These are phyloP conservation scores for Thielaviopsis euricoi DNA, from an alignment of 2,329 filamentous ascomycete species.

Conservation along the genomic window DNA sequence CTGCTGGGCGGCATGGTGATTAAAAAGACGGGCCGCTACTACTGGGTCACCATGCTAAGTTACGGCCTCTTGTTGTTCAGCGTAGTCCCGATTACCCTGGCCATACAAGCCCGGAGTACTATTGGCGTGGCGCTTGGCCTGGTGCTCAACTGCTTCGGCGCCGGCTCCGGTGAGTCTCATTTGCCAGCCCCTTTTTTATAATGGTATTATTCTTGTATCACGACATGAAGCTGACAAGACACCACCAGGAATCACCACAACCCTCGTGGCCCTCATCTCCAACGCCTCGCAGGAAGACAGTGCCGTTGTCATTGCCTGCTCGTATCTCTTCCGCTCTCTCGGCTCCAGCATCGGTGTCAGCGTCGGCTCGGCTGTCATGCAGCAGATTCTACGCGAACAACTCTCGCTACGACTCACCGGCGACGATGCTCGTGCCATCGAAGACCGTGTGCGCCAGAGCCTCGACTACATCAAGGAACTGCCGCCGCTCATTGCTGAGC, in stretches of 20 bases:
- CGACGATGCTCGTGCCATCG: background rate
- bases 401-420: background rate
- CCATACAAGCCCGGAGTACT: background rate
- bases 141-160: background rate
- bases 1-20: slow-evolving; percentile 50
- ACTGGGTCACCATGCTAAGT: slow-evolving; percentile 44
- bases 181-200: no score
- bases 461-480: background rate
- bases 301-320: slow-evolving; percentile 61
- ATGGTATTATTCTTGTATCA: no score
- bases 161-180: background rate
- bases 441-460: background rate
- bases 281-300: slow-evolving; percentile 52
- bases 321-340: slow-evolving; percentile 64
- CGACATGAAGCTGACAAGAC: slow-evolving; percentile 5
- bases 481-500: background rate
- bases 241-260: slow-evolving; percentile 44
- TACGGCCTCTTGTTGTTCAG: slow-evolving; percentile 22
- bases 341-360: slow-evolving; percentile 34
- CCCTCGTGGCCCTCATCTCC: slow-evolving; percentile 54
- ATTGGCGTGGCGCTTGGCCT: background rate
- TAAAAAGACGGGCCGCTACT: slow-evolving; percentile 54
- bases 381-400: background rate
- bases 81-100: background rate
- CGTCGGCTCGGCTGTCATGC: background rate